Percentiles rank a stretch among this genome's conserved stretches.
Conservation (phyloP, 1,139 yeast species). For the Schwanniomyces etchellsii region DNA sequence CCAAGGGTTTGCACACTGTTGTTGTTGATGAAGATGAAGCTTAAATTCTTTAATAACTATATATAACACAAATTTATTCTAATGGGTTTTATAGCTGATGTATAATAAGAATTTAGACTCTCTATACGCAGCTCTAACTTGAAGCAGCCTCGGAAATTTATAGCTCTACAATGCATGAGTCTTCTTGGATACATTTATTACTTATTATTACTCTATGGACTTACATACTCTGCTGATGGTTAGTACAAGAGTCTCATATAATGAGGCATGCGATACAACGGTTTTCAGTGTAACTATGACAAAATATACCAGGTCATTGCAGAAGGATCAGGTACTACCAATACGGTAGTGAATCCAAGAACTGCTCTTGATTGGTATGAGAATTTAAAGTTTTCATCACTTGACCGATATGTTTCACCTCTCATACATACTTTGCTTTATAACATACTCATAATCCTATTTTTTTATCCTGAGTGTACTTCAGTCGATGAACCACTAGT, state of each 20-base stretch:
- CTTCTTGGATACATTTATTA: too few species aligned
- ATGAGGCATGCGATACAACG: too few species aligned
- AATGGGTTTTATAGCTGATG: constrained; percentile 9
- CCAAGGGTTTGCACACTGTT: constrained; percentile 97
- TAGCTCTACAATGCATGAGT: too few species aligned
- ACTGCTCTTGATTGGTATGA: constrained; percentile 36
- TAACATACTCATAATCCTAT: too few species aligned
- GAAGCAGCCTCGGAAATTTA: too few species aligned
- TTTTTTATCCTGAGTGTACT: too few species aligned
- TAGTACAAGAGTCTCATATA: too few species aligned
- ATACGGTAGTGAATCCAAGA: constrained; percentile 34
- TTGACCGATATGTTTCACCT: too few species aligned
- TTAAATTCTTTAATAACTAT: constrained; percentile 25
- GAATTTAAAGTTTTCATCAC: constrained; percentile 23
- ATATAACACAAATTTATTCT: constrained; percentile 6
- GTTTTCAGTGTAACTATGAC: constrained; percentile 49
- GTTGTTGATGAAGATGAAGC: constrained; percentile 90
- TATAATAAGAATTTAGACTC: constrained; percentile 9
- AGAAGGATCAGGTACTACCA: constrained; percentile 32
- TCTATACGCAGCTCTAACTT: constrained; percentile 3
- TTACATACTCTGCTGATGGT: too few species aligned
- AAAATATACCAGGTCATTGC: constrained; percentile 43
- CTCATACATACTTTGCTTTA: too few species aligned
- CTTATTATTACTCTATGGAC: too few species aligned
- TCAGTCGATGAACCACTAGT: too few species aligned